These are phyloP conservation scores for Colletotrichum spinosum DNA, from an alignment of 2,329 filamentous ascomycete genomes.

Conservation along the genomic window DNA sequence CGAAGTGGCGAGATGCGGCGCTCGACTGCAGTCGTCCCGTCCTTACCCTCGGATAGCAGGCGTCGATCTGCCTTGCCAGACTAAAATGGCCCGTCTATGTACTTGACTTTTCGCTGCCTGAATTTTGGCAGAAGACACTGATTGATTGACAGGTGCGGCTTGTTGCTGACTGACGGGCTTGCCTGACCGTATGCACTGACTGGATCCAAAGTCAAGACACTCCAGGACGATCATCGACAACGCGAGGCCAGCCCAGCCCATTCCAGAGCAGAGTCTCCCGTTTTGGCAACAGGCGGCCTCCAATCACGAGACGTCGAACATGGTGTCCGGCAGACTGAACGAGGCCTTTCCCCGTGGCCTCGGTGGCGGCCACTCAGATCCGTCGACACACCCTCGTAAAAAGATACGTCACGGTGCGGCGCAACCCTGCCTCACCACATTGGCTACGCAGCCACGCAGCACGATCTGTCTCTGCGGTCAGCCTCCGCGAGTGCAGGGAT, in stretches of 20 bases:
- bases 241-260: conserved; percentile 18
- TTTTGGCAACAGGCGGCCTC: conserved; percentile 36
- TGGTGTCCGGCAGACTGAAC: conserved; percentile 30
- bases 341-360: conserved; percentile 26
- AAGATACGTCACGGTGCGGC: conserved; percentile 36
- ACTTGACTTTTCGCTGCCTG: not conserved
- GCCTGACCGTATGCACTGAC: conserved; percentile 27
- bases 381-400: conserved; percentile 23
- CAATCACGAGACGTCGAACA: conserved; percentile 36
- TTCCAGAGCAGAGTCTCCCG: conserved; percentile 21
- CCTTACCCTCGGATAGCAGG: conserved; percentile 17
- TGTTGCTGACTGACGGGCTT: conserved; percentile 18
- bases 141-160: conserved; percentile 18
- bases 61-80: conserved; percentile 17
- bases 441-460: conserved; percentile 20
- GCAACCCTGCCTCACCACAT: conserved; percentile 34
- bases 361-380: conserved; percentile 37
- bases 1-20: conserved; percentile 16
- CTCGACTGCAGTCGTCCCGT: conserved; percentile 20
- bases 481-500: conserved; percentile 16
- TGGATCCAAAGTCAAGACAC: conserved; percentile 16
- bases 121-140: conserved; percentile 18
- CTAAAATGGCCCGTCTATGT: conserved; percentile 7
- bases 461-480: conserved; percentile 10
- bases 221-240: conserved; percentile 16